Evolutionary conservation across 2,329 filamentous ascomycete genomes (phyloP).

Genomic region (Phaeosphaeria sp.): DNA sequence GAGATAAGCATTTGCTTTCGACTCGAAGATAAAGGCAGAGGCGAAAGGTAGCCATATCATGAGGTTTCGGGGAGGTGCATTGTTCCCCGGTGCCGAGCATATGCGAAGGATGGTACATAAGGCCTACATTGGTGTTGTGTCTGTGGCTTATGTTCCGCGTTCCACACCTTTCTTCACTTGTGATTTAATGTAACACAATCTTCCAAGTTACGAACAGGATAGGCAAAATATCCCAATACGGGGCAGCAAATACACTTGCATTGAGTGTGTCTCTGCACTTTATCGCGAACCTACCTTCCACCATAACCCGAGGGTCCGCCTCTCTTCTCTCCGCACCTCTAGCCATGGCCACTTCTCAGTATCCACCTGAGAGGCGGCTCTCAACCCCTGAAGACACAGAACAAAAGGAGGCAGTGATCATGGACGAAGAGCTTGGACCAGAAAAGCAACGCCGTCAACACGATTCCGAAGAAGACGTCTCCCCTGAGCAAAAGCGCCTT

Average conservation of each 20-base stretch:
- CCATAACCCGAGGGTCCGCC: neutral
- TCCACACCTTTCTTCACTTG: neutral
- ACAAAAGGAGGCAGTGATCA: slow-evolving; percentile 2
- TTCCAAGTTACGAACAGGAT: no score
- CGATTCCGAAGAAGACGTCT: slow-evolving; percentile 7
- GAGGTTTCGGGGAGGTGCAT: neutral
- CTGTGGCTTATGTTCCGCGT: neutral
- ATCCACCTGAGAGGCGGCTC: neutral
- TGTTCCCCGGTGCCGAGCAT: neutral
- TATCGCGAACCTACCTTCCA: no score
- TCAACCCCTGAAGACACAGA: neutral
- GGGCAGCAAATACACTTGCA: no score
- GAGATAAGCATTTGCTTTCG: neutral
- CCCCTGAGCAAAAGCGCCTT: slow-evolving; percentile 7
- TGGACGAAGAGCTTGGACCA: slow-evolving; percentile 10
- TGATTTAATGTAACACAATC: neutral
- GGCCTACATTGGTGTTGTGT: neutral
- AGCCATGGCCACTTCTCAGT: neutral
- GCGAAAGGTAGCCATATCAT: neutral
- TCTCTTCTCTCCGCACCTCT: neutral
- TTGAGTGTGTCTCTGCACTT: no score
- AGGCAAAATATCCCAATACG: no score
- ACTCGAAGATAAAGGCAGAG: neutral
- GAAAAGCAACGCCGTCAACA: neutral
- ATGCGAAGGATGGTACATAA: neutral